Conservation (phyloP, 2,329 filamentous ascomycete species). For the Escovopsis weberi region DNA sequence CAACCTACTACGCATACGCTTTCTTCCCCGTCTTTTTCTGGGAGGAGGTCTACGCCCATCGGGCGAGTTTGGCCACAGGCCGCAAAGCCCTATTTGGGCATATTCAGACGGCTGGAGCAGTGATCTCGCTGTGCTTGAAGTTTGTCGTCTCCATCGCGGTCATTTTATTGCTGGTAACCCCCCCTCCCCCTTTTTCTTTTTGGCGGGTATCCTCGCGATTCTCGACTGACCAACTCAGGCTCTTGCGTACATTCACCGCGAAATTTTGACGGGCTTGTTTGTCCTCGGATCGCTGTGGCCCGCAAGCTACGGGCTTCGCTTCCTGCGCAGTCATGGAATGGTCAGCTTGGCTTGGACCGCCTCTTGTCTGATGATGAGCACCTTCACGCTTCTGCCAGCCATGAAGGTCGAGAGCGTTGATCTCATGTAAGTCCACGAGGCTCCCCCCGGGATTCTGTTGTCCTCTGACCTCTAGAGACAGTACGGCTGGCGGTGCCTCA, state of each 20-base stretch:
- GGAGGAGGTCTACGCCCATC: constrained; percentile 81
- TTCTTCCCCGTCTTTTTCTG: constrained; percentile 91
- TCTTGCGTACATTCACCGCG: constrained; percentile 79
- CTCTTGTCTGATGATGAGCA: constrained; percentile 72
- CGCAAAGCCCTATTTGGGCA: constrained; percentile 54
- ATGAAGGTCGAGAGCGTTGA: constrained; percentile 67
- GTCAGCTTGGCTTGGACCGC: constrained; percentile 58
- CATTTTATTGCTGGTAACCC: constrained; percentile 56
- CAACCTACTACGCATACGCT: constrained; percentile 80
- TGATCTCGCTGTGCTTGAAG: constrained; percentile 48
- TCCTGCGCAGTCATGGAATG: constrained; percentile 50
- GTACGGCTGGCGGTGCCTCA: constrained; percentile 57
- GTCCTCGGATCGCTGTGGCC: constrained; percentile 69
- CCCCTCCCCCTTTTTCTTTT: constrained; percentile 7
- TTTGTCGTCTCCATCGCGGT: constrained; percentile 54
- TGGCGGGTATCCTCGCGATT: background rate
- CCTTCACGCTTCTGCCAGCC: constrained; percentile 77
- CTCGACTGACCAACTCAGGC: constrained; percentile 38
- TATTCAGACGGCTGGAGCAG: constrained; percentile 43
- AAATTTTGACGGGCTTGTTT: constrained; percentile 74
- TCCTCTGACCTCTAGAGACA: constrained; percentile 19
- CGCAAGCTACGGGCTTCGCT: constrained; percentile 53
- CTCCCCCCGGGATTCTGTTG: too few species aligned
- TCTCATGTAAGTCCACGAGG: constrained; percentile 46
- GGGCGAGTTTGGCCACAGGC: constrained; percentile 54